These are phyloP conservation scores for Backusella sp. DNA, from an alignment of 192 early-diverging fungal species.

Conservation along the genomic window DNA sequence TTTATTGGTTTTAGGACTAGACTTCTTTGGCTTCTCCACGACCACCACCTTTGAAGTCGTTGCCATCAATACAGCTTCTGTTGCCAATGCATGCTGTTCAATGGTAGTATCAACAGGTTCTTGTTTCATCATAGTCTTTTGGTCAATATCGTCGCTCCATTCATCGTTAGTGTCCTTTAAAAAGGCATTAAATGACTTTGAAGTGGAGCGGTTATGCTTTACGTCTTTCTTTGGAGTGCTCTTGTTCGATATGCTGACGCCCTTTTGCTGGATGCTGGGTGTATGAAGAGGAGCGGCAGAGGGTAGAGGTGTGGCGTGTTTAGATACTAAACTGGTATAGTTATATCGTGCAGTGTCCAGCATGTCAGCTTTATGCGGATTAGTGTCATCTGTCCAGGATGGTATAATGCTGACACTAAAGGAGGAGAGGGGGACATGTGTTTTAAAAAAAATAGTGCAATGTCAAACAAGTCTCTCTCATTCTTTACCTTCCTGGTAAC, in stretches of 20 bases:
- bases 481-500: neutral
- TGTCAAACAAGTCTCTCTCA: neutral
- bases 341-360: constrained; percentile 49
- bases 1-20: constrained; percentile 6
- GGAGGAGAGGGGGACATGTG: neutral
- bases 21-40: constrained; percentile 1
- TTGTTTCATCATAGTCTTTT: neutral
- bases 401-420: neutral
- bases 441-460: neutral
- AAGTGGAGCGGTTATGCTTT: constrained; percentile 14
- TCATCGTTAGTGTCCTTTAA: constrained; percentile 43
- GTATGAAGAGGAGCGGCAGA: neutral
- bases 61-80: neutral
- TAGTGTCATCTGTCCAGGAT: neutral
- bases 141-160: constrained; percentile 38
- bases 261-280: neutral
- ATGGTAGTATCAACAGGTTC: neutral
- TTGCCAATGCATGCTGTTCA: neutral
- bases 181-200: constrained; percentile 39
- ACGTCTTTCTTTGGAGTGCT: neutral
- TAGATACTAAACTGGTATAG: constrained; percentile 40
- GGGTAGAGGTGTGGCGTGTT: neutral
- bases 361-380: neutral
- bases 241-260: neutral
- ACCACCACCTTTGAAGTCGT: neutral